These are phyloP conservation scores for Cystofilobasidium bisporidii DNA, from an alignment of 768 basidiomycete genomes.

Conservation along the genomic window DNA sequence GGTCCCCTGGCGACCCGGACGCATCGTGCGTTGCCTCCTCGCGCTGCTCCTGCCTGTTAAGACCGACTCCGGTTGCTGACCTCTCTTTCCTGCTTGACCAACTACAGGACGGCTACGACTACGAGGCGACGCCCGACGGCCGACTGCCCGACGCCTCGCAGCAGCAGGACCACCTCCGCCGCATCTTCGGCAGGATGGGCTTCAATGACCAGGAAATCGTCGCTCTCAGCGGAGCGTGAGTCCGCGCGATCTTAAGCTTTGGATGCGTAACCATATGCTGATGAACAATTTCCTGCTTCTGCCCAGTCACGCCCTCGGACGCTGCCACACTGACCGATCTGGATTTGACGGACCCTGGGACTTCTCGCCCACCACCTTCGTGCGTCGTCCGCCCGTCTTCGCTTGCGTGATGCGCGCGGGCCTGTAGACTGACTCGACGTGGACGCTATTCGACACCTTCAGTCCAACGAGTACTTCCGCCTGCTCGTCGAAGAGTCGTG, in stretches of 20 bases:
- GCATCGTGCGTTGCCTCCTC: constrained; percentile 47
- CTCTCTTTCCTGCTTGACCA: not conserved
- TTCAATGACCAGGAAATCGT: constrained; percentile 95
- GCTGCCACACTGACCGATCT: constrained; percentile 71
- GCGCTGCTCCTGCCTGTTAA: constrained; percentile 41
- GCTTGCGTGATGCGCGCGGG: too few species aligned
- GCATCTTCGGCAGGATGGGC: constrained; percentile 87
- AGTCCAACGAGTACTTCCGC: constrained; percentile 47
- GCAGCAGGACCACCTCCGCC: constrained; percentile 73
- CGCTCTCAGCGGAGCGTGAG: constrained; percentile 43
- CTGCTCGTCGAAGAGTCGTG: constrained; percentile 79
- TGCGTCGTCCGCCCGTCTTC: not conserved
- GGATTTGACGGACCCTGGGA: constrained; percentile 41
- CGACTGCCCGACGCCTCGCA: constrained; percentile 59
- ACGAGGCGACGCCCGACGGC: constrained; percentile 45
- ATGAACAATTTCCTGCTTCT: too few species aligned
- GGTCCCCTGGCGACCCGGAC: constrained; percentile 84
- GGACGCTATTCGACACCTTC: not conserved
- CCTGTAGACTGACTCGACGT: not conserved
- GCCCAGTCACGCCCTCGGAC: constrained; percentile 71
- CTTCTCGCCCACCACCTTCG: constrained; percentile 52
- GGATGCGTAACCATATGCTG: too few species aligned
- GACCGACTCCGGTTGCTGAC: too few species aligned
- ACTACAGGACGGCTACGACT: constrained; percentile 48
- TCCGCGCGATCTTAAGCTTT: too few species aligned